A percentile compares a stretch with the other conserved stretches of the same genome.
Conservation (phyloP, 352 stramenopile genomes). For the Peronosclerospora sorghi region DNA sequence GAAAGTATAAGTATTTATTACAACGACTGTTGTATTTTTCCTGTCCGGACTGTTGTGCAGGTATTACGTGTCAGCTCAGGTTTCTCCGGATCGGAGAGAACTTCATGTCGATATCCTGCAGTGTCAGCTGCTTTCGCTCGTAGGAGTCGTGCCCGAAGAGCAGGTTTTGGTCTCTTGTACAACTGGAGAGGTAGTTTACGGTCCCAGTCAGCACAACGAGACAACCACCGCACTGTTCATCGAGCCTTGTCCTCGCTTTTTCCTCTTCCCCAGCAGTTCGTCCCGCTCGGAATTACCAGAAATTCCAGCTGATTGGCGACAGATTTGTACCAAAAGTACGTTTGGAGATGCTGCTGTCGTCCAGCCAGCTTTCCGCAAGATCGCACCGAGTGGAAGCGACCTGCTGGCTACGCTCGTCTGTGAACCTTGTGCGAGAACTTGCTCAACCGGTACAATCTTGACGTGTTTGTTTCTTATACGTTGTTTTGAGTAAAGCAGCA, state of each 20-base stretch:
- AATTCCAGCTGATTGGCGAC: constrained; percentile 32
- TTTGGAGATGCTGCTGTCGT: constrained; percentile 41
- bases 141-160: constrained; percentile 41
- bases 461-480: not conserved
- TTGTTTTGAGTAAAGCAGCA: not conserved
- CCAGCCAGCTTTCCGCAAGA: constrained; percentile 39
- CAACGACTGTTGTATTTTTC: not conserved
- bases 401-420: constrained; percentile 30
- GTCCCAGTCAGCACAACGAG: constrained; percentile 9
- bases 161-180: constrained; percentile 42
- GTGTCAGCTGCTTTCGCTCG: constrained; percentile 58
- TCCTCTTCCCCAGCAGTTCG: constrained; percentile 22
- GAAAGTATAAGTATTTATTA: constrained; percentile 2
- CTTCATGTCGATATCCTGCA: constrained; percentile 51
- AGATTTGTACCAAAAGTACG: constrained; percentile 49
- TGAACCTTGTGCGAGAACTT: constrained; percentile 49
- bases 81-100: constrained; percentile 9
- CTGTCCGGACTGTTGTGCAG: constrained; percentile 5
- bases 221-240: constrained; percentile 9
- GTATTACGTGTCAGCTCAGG: constrained; percentile 28
- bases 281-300: not conserved
- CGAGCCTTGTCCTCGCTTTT: constrained; percentile 20
- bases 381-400: not conserved
- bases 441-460: constrained; percentile 39
- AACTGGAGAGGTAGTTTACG: constrained; percentile 26